A percentile compares a stretch with the other conserved stretches of the same genome.
Conservation (phyloP, 2,329 filamentous ascomycete genomes). For the Mycosphaerella sp. region DNA sequence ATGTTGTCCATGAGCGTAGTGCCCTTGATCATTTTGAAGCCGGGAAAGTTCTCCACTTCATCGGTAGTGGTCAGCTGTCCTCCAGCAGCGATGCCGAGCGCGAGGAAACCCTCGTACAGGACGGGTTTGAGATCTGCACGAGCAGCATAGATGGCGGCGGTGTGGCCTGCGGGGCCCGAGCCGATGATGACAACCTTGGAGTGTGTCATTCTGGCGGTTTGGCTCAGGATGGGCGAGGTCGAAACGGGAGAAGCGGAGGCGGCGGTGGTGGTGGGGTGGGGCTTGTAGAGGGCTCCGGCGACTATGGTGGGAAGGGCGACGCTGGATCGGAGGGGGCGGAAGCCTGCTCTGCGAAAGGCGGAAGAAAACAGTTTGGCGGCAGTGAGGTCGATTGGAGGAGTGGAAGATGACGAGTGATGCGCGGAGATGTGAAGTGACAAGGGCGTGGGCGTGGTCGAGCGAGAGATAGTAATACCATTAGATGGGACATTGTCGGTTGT, state of each 20-base stretch:
- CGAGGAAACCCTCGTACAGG: slow-evolving; percentile 96
- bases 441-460: too few relatives aligned
- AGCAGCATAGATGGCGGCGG: slow-evolving; percentile 90
- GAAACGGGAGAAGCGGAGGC: slow-evolving; percentile 26
- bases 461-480: too few relatives aligned
- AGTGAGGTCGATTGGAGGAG: too few relatives aligned
- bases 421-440: too few relatives aligned
- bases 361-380: slow-evolving; percentile 61
- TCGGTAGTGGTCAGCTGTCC: slow-evolving; percentile 98
- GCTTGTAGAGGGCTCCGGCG: slow-evolving; percentile 57
- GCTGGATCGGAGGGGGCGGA: slow-evolving; percentile 62
- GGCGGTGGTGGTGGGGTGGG: slow-evolving; percentile 30
- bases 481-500: too few relatives aligned
- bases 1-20: slow-evolving; percentile 90
- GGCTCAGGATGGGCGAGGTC: slow-evolving; percentile 22
- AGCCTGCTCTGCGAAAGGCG: slow-evolving; percentile 60
- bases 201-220: slow-evolving; percentile 63
- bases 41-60: slow-evolving; percentile 96
- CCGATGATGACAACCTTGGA: slow-evolving; percentile 72
- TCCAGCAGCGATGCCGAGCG: slow-evolving; percentile 90
- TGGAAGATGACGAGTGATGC: too few relatives aligned
- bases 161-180: slow-evolving; percentile 96
- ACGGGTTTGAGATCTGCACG: slow-evolving; percentile 92
- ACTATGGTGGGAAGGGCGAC: slow-evolving; percentile 66
- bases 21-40: slow-evolving; percentile 87